Percentiles rank a stretch among this genome's conserved stretches.
Conservation (phyloP, 306 rosid genomes). For the Hippophae gyantsensis region DNA sequence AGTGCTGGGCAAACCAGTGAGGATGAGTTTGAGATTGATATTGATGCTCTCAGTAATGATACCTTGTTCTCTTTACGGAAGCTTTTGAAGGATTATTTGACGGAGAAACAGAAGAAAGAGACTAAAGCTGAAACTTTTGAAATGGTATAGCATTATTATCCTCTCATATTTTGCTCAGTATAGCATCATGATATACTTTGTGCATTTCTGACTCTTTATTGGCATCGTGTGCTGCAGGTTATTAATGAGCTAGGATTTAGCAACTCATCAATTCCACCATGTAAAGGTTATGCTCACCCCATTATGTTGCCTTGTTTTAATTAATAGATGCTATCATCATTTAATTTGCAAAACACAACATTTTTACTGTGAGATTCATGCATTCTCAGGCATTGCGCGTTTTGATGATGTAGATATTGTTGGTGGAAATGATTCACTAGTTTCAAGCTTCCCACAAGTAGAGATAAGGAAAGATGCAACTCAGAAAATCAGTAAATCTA, state of each 20-base stretch:
- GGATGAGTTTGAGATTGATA: conserved; percentile 77
- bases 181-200: neutral
- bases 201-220: neutral
- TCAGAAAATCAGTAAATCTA: conserved; percentile 22
- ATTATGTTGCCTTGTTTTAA: conserved; percentile 8
- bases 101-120: conserved; percentile 40
- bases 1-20: conserved; percentile 59
- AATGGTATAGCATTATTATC: conserved; percentile 35
- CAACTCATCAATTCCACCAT: conserved; percentile 74
- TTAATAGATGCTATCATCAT: neutral
- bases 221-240: conserved; percentile 42
- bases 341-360: neutral
- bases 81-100: conserved; percentile 58
- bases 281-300: conserved; percentile 46
- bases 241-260: conserved; percentile 71
- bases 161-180: neutral
- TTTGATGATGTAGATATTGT: conserved; percentile 59
- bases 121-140: conserved; percentile 54
- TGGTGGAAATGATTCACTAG: conserved; percentile 65
- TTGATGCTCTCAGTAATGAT: conserved; percentile 70
- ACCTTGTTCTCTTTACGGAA: conserved; percentile 49
- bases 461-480: conserved; percentile 44
- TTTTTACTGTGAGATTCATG: conserved; percentile 7
- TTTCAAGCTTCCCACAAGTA: conserved; percentile 51
- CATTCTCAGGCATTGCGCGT: conserved; percentile 46